These are phyloP conservation scores for Cornus suecica DNA, from an alignment of 148 eudicot species.

Conservation along the genomic window DNA sequence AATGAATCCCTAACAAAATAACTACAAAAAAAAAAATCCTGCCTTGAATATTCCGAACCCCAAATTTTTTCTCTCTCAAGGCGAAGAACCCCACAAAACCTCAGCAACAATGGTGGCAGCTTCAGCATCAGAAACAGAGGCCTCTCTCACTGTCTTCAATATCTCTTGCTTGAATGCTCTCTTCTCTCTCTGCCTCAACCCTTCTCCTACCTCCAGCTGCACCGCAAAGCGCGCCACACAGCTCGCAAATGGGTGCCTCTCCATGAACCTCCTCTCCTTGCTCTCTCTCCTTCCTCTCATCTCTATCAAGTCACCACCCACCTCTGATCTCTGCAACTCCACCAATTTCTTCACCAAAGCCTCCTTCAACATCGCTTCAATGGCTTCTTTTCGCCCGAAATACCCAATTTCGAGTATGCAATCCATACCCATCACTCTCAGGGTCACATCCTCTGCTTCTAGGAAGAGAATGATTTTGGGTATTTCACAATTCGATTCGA, in stretches of 20 bases:
- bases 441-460: conserved; percentile 24
- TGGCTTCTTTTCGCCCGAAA: conserved; percentile 78
- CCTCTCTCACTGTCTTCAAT: conserved; percentile 52
- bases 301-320: conserved; percentile 66
- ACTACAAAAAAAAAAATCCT: neutral
- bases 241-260: conserved; percentile 63
- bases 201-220: conserved; percentile 87
- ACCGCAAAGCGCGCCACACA: conserved; percentile 81
- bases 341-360: conserved; percentile 50
- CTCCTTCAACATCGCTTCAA: conserved; percentile 68
- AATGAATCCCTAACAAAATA: neutral
- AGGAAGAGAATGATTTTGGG: conserved; percentile 32
- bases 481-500: conserved; percentile 53
- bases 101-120: conserved; percentile 83
- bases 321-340: conserved; percentile 65
- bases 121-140: conserved; percentile 61
- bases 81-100: conserved; percentile 93
- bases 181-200: conserved; percentile 75
- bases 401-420: conserved; percentile 81
- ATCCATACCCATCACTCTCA: conserved; percentile 39
- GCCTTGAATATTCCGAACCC: too few relatives aligned
- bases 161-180: conserved; percentile 69
- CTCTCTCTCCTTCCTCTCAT: conserved; percentile 18
- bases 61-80: conserved; percentile 14
- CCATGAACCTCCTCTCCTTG: conserved; percentile 34